A percentile compares a stretch with the other conserved stretches of the same genome.
These are phyloP conservation scores for Podospora bellae-mahoneyi DNA, from an alignment of 495 filamentous ascomycete species.

Conservation along the genomic window DNA sequence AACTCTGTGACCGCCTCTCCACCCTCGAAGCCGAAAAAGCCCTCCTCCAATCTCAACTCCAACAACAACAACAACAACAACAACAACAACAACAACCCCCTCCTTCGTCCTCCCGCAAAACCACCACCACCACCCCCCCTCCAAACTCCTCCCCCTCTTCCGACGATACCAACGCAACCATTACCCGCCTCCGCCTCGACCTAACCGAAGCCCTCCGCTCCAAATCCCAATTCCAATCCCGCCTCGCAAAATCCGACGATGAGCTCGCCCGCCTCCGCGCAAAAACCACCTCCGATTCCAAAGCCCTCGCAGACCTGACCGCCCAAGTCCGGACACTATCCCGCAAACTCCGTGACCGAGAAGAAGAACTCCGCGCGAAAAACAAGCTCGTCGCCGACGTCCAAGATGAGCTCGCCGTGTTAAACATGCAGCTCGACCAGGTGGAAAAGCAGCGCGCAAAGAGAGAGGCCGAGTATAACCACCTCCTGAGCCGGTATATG, in stretches of 20 bases:
- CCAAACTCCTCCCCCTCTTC: constrained; percentile 23
- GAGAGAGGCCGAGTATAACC: constrained; percentile 77
- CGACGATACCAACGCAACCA: constrained; percentile 30
- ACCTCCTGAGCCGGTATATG: constrained; percentile 90
- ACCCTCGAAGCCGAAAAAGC: constrained; percentile 52
- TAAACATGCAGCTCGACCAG: constrained; percentile 86
- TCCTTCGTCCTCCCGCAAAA: constrained; percentile 18
- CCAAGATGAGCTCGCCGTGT: constrained; percentile 82
- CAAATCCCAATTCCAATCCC: constrained; percentile 60
- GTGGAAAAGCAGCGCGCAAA: constrained; percentile 66
- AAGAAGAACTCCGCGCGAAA: constrained; percentile 82
- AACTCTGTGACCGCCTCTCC: constrained; percentile 64
- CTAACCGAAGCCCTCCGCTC: constrained; percentile 72
- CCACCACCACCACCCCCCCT: constrained; percentile 17
- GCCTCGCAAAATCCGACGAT: constrained; percentile 55
- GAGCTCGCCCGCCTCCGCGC: constrained; percentile 59
- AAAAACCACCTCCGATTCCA: constrained; percentile 52
- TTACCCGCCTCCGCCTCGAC: constrained; percentile 56
- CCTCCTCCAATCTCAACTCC: constrained; percentile 27
- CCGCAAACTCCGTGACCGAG: constrained; percentile 67
- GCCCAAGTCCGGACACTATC: constrained; percentile 59
- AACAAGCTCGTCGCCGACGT: constrained; percentile 78
- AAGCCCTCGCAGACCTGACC: constrained; percentile 58
- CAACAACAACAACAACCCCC: constrained; percentile 9
- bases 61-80: not conserved